A percentile compares a stretch with the other conserved stretches of the same genome.
Evolutionary conservation across 495 filamentous ascomycete genomes (phyloP).

Genomic region (Neurospora tetrasperma): DNA sequence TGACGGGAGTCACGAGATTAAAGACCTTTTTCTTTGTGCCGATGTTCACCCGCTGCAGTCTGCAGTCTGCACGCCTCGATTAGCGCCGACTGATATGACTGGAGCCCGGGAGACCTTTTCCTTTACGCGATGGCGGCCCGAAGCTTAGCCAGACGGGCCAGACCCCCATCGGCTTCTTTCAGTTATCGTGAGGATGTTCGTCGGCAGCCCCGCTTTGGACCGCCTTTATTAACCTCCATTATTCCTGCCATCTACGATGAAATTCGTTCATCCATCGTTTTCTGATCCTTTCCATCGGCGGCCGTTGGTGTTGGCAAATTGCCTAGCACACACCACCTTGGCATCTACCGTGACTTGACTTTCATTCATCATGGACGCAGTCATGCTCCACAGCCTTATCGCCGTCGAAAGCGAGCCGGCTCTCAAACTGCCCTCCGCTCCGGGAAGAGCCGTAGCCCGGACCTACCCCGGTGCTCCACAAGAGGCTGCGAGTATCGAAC

Average conservation of each 20-base stretch:
- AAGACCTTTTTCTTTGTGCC: not conserved
- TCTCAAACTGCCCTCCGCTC: slow-evolving; percentile 13
- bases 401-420: not conserved
- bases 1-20: not conserved
- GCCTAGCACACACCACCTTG: not conserved
- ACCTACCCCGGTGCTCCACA: slow-evolving; percentile 31
- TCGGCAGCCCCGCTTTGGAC: not conserved
- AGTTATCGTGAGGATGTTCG: not conserved
- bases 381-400: not conserved
- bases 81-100: not conserved
- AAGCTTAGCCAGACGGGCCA: not conserved
- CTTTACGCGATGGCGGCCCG: not conserved
- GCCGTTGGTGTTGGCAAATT: not conserved
- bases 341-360: not conserved
- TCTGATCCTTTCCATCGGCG: not conserved
- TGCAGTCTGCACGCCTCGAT: not conserved
- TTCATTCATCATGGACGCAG: not conserved
- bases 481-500: slow-evolving; percentile 22
- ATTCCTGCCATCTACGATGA: not conserved
- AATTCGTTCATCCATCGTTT: not conserved
- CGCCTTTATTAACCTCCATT: not conserved
- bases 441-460: slow-evolving; percentile 25
- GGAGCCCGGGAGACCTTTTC: not conserved
- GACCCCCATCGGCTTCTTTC: not conserved
- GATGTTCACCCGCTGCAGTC: not conserved